Percentiles rank a stretch among this genome's conserved stretches.
phyloP scores from a whole-genome alignment of 2,329 filamentous ascomycete species.

The Nothopassalora personata region DNA sequence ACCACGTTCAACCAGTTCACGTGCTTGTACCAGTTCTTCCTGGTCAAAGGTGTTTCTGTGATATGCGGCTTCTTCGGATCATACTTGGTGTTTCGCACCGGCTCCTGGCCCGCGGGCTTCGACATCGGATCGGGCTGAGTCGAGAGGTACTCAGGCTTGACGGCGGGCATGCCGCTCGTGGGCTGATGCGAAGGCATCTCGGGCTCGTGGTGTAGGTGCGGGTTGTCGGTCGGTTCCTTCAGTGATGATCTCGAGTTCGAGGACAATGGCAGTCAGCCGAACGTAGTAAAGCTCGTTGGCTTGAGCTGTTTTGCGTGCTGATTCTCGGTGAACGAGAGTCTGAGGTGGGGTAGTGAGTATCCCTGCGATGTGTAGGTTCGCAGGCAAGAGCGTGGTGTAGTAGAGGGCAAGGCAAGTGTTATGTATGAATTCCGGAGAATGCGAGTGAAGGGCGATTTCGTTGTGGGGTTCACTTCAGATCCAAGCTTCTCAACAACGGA shows the following conservation, averaged over 20 bases:
- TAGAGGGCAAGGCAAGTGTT: background rate
- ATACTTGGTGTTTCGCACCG: slow-evolving; percentile 49
- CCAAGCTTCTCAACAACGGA: slow-evolving; percentile 1
- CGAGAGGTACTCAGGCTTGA: slow-evolving; percentile 14
- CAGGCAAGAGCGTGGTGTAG: background rate
- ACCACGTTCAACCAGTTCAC: slow-evolving; percentile 88
- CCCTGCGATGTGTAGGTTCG: background rate
- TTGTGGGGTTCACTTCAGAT: background rate
- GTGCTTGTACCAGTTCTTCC: slow-evolving; percentile 82
- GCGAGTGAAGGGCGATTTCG: background rate
- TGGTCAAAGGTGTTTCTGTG: slow-evolving; percentile 73
- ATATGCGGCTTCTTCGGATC: slow-evolving; percentile 76
- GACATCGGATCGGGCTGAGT: slow-evolving; percentile 40
- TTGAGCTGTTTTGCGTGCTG: background rate
- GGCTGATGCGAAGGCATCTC: slow-evolving; percentile 51
- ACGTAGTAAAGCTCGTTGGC: background rate
- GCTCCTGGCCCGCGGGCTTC: slow-evolving; percentile 42
- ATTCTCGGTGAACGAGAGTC: background rate
- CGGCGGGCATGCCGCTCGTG: slow-evolving; percentile 26
- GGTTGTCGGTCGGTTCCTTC: background rate
- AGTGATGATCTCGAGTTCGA: background rate
- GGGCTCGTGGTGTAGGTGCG: slow-evolving; percentile 10
- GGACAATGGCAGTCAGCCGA: background rate
- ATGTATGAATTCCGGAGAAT: background rate
- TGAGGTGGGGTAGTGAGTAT: background rate